Evolutionary conservation across 2,329 filamentous ascomycete species (phyloP), one percentile per base, ranked within the genome.

Genomic region (Aspergillus sp.): DNA sequence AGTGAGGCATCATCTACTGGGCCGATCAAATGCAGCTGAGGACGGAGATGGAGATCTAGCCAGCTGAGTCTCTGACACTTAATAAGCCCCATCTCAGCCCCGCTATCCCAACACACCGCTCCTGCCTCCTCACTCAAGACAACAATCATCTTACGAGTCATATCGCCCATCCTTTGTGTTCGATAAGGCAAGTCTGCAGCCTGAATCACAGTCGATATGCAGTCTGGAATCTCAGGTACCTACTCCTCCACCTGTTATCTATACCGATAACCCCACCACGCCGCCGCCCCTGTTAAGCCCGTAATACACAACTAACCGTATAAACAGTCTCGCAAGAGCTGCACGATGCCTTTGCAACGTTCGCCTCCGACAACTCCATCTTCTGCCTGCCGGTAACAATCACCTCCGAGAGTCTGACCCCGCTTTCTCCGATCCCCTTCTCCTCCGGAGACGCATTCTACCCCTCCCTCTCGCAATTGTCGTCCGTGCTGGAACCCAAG

Each of bases 401-500:
- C 58, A 70, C 72, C 21, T 68, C 68, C 31, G 79, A 81, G 61
- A 69, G 70, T 49, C 74, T 81, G 19, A 73, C 71, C 15, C 77
- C 79, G 3, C 68, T 76, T 8, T 46, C 66, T 7, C 59, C 75
- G 15, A 71, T 80, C 37, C 60, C 71, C 21, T 79, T 79, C 66
- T 64, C 73, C n/a, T 44, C 65, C 59, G 27, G 59, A 21, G 35
- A 79, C 35, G 74, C 78, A 15, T 84, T 85, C 71, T 80, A 79
- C 69, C 70, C 78, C 21, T 81, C 82, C 11, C 77, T 85, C 9
- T 70, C 74, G 5, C 69, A 74, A 52, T 77, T 88, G 40, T 70
- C 77, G 52, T 69, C 78, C 7, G 76, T 83, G 69, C 76, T 87
- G 60, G 77, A 81, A 35, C 79, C 82, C 58, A 83, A 81, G 60